A percentile compares a stretch with the other conserved stretches of the same genome.
phyloP scores from a whole-genome alignment of 2,329 filamentous ascomycete species.

The Penicillium griseofulvum region DNA sequence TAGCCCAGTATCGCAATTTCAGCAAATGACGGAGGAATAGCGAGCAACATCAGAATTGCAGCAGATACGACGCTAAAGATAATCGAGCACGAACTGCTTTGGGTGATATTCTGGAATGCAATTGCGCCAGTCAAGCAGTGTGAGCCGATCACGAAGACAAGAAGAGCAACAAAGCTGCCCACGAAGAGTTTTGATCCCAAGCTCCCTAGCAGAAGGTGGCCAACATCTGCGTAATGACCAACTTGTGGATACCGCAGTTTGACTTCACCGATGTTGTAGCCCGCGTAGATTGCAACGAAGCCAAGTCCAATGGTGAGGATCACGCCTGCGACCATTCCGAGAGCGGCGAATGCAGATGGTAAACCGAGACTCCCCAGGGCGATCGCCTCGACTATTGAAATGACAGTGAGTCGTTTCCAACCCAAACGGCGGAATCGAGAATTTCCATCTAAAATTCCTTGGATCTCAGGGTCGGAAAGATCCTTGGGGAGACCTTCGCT shows the following conservation, averaged over 20 bases:
- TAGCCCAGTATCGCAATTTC: constrained; percentile 35
- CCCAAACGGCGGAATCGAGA: constrained; percentile 3
- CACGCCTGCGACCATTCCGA: constrained; percentile 1
- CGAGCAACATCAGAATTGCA: constrained; percentile 24
- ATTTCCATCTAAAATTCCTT: background rate
- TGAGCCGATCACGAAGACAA: constrained; percentile 7
- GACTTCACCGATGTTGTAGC: constrained; percentile 3
- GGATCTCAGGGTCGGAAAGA: constrained; percentile 2
- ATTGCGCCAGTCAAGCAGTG: constrained; percentile 6
- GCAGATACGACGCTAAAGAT: constrained; percentile 7
- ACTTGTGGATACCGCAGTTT: constrained; percentile 6
- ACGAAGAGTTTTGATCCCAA: constrained; percentile 6
- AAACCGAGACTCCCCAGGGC: constrained; percentile 6
- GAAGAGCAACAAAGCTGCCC: constrained; percentile 5
- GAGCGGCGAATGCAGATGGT: constrained; percentile 5
- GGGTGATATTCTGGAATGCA: constrained; percentile 4
- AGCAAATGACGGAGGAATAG: constrained; percentile 31
- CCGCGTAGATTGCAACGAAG: constrained; percentile 6
- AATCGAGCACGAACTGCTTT: constrained; percentile 1
- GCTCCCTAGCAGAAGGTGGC: background rate
- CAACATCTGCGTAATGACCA: constrained; percentile 6
- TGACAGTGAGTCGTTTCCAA: constrained; percentile 7
- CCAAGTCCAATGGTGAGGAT: constrained; percentile 1
- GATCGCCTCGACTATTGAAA: constrained; percentile 6
- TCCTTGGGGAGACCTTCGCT: constrained; percentile 5